Percentiles rank a stretch among this genome's conserved stretches.
Evolutionary conservation across 129 eudicot species (phyloP).

Genomic region (Tagetes erecta): DNA sequence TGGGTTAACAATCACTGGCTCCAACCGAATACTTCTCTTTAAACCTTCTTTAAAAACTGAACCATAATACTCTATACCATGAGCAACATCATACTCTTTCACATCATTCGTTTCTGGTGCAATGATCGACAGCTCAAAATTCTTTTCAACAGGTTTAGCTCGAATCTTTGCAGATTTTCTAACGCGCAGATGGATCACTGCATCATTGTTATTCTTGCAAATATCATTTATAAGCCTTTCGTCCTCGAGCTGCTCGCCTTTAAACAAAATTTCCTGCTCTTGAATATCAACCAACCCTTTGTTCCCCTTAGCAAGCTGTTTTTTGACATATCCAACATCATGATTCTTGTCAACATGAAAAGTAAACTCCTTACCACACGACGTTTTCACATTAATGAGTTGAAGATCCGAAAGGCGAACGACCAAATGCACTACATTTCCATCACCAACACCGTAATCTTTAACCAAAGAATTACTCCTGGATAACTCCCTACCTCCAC

Average conservation of each 20-base stretch:
- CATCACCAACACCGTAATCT: slow-evolving; percentile 73
- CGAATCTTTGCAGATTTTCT: slow-evolving; percentile 57
- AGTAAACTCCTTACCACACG: slow-evolving; percentile 60
- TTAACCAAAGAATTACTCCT: slow-evolving; percentile 47
- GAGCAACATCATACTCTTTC: not conserved
- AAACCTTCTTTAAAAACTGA: slow-evolving; percentile 5
- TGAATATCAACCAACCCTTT: slow-evolving; percentile 36
- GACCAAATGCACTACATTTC: slow-evolving; percentile 63
- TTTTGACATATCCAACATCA: slow-evolving; percentile 64
- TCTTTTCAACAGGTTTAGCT: slow-evolving; percentile 43
- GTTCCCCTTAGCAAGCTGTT: slow-evolving; percentile 54
- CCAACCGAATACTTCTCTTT: slow-evolving; percentile 24
- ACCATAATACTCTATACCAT: slow-evolving; percentile 16
- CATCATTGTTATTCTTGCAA: slow-evolving; percentile 40
- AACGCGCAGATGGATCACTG: slow-evolving; percentile 54
- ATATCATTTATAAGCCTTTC: slow-evolving; percentile 51
- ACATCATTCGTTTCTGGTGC: slow-evolving; percentile 17
- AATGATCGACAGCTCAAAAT: slow-evolving; percentile 51
- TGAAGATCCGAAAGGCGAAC: slow-evolving; percentile 60
- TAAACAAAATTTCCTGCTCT: slow-evolving; percentile 47
- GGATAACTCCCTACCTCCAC: slow-evolving; percentile 64
- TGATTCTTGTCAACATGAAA: slow-evolving; percentile 56
- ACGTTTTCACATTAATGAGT: slow-evolving; percentile 54
- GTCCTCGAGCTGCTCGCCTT: slow-evolving; percentile 71
- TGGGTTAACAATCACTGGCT: slow-evolving; percentile 47